Evolutionary conservation across 768 basidiomycete species (phyloP), one percentile per base, ranked within the genome.

Genomic region (Hericium coralloides): DNA sequence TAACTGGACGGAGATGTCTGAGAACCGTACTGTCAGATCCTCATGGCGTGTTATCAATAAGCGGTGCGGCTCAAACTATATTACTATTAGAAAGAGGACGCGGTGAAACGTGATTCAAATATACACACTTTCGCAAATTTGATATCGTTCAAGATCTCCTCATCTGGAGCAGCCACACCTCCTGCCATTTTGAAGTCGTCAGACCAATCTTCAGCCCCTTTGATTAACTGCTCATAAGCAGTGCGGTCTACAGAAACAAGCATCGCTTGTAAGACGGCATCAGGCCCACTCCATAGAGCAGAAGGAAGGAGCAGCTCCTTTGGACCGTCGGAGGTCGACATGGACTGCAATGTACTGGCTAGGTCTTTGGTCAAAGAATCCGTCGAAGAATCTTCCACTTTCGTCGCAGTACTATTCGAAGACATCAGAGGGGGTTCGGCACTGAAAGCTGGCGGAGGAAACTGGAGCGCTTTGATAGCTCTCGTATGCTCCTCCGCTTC

Each of bases 1-100:
- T 2, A 92, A 74, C 26, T 87, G 84, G 4, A 82, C 77, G 55
- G 89, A 90, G 43, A 85, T 68, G 67, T 95, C 92, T 61, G 82
- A 81, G 68, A 94, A 88, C 55, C 78, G 80, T 18, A 94, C 70
- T 4, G 77, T 79, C 18, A 83, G 72, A 66, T 92, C 84, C 10
- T 72, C 70, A 64, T 89, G 83, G 55, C 73, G 74, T 0, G 86
- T 87, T 2, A 88, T 68, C 18, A 89, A 69, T 4, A 94, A 67
- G 20, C 88, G 80, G 62, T 77, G 81, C 14, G 77, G 79, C 65
- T 87, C 82, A 60, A 77, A 80, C 83, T 85, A 54, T 31, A 26
- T 23, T 39, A 23, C 37, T 41, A 45, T 45, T 45, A 45, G 43
- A 10, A 45, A n/a, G 45, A 12, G 49, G 53, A 43, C 57, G 12